Base-by-base conservation (phyloP, 306 rosid genomes). In the Chamaecrista fasciculata region DNA sequence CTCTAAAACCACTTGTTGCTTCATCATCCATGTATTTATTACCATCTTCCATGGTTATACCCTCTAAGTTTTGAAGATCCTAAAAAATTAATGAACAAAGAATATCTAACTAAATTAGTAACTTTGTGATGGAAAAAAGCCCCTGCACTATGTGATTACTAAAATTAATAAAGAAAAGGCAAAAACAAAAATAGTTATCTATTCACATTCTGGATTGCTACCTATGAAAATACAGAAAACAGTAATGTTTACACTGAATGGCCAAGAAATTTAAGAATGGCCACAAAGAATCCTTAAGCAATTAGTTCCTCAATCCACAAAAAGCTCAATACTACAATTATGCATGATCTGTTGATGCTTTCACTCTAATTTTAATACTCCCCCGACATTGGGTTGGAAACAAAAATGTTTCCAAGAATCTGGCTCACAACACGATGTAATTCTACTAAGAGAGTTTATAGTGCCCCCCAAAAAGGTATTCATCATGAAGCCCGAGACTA, bases 11-110 rank as follows among this genome's bases (percentile, higher is more conserved):
- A 65, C 37, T 64, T 62, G 66, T 40, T 72, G 71, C 58, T 75
- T 81, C 85, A 39, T 69, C 73, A 57, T 74, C 39, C 52, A 36
- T 66, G 72, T 72, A 68, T 47, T 76, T 71, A 72, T 64, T 82
- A 66, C 51, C 82, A 64, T 65, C 82, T 72, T 85, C 76, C 81
- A 84, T 74, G n/a, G 76, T 78, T 62, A 75, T 66, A 76, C 59
- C 71, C 48, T 82, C 85, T 69, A 83, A 64, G 48, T 79, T 82
- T 60, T 75, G 69, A 66, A 79, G 65, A 69, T 40, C 82, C 89
- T 80, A 71, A 68, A 58, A 79, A 66, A 52, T 72, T 49, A 73
- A 64, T 50, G 43, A 42, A 68, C 34, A 62, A 73, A 47, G 69
- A 64, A 2, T 37, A 40, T n/a, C n/a, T n/a, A n/a, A n/a, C n/a